These are phyloP conservation scores for Diddensiella transvaalensis DNA, from an alignment of 805 yeast genomes.

Conservation along the genomic window DNA sequence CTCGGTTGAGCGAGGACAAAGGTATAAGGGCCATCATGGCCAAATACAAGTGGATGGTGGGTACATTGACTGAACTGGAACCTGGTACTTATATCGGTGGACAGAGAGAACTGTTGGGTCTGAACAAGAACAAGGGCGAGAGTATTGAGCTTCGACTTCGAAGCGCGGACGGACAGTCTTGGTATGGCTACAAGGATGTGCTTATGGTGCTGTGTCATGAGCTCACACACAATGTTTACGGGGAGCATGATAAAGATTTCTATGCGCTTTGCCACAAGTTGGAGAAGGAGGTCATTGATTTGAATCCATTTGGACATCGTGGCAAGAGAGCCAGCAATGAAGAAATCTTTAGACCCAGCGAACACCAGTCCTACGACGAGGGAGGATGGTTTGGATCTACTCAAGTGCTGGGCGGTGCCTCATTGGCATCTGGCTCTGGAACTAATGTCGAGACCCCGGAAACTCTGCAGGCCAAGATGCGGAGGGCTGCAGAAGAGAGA, in stretches of 20 bases:
- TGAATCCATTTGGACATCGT: slow-evolving; percentile 31
- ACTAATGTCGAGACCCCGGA: slow-evolving; percentile 7
- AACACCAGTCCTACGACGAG: slow-evolving; percentile 20
- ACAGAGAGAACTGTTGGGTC: slow-evolving; percentile 30
- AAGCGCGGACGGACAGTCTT: slow-evolving; percentile 39
- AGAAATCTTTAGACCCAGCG: slow-evolving; percentile 21
- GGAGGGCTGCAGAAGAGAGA: slow-evolving; percentile 20
- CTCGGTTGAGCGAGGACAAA: slow-evolving; percentile 32
- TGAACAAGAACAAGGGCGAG: slow-evolving; percentile 35
- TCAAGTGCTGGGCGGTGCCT: slow-evolving; percentile 18
- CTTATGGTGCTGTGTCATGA: slow-evolving; percentile 38
- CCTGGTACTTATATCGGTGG: slow-evolving; percentile 36
- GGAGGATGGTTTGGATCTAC: slow-evolving; percentile 29
- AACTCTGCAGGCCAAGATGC: slow-evolving; percentile 11
- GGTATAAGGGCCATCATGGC: slow-evolving; percentile 37
- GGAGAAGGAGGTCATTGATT: slow-evolving; percentile 33
- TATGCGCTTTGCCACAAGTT: slow-evolving; percentile 34
- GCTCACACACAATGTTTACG: slow-evolving; percentile 36
- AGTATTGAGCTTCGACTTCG: slow-evolving; percentile 36
- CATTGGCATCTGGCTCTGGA: slow-evolving; percentile 1
- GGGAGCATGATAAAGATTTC: slow-evolving; percentile 35
- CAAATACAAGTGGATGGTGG: slow-evolving; percentile 35
- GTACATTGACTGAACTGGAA: slow-evolving; percentile 37
- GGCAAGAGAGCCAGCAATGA: slow-evolving; percentile 24
- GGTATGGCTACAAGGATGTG: slow-evolving; percentile 33